phyloP scores from a whole-genome alignment of 1,284 basidiomycete species.

The Quambalaria eucalypti region DNA sequence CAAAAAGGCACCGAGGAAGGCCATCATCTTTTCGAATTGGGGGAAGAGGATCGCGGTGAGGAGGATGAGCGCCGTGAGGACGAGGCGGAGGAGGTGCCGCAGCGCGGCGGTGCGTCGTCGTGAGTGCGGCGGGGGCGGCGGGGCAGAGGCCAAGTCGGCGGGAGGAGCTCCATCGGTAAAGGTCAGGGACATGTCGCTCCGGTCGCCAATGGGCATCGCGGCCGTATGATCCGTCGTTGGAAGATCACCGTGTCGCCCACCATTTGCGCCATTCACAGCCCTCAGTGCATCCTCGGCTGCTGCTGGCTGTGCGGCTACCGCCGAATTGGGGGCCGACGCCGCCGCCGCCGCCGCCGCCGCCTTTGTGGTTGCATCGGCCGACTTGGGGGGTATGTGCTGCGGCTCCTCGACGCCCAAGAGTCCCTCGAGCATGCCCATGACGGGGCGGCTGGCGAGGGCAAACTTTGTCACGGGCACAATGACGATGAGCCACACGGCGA shows the following conservation, averaged over 20 bases:
- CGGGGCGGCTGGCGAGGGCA: constrained; percentile 69
- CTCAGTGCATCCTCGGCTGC: background rate
- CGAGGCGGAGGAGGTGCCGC: constrained; percentile 16
- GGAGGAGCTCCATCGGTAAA: background rate
- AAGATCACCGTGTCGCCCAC: no score
- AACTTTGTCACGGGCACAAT: constrained; percentile 69
- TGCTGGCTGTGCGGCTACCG: background rate
- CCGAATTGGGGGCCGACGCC: background rate
- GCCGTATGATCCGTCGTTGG: background rate
- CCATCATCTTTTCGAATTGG: constrained; percentile 79
- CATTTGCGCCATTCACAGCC: background rate
- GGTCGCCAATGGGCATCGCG: background rate
- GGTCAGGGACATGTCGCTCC: background rate
- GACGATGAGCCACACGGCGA: constrained; percentile 82
- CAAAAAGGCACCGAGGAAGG: constrained; percentile 73
- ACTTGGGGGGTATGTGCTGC: background rate
- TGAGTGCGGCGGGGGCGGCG: background rate
- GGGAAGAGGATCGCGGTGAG: constrained; percentile 55
- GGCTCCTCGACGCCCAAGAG: constrained; percentile 22
- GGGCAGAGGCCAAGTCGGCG: background rate
- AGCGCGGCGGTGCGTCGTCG: constrained; percentile 1
- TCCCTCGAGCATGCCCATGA: constrained; percentile 38
- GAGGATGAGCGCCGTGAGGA: constrained; percentile 26
- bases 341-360: no score
- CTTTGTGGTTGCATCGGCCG: background rate